phyloP scores from a whole-genome alignment of 1,139 yeast species.

The Eremothecium cymbalariae region DNA sequence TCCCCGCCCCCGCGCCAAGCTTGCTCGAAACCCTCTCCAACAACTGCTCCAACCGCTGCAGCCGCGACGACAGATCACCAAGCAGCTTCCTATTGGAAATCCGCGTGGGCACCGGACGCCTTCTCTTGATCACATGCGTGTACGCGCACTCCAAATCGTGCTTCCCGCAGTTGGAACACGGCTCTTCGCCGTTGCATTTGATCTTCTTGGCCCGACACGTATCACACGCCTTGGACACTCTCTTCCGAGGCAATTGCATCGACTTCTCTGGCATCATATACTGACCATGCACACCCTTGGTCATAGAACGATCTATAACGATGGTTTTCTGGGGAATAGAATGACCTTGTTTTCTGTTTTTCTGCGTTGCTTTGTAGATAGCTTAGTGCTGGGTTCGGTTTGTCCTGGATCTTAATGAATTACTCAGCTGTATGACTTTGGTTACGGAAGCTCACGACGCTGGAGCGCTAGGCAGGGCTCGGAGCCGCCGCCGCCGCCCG shows the following conservation, averaged over 20 bases:
- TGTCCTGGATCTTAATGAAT: too few species aligned
- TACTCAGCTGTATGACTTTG: too few species aligned
- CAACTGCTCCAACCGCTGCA: conserved; percentile 7
- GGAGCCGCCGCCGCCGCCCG: too few species aligned
- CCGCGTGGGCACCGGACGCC: conserved; percentile 8
- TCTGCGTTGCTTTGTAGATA: too few species aligned
- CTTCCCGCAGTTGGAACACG: conserved; percentile 30
- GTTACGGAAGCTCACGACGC: too few species aligned
- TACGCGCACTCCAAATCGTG: conserved; percentile 27
- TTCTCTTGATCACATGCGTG: conserved; percentile 8
- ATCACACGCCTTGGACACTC: conserved; percentile 48
- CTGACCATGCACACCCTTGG: too few species aligned
- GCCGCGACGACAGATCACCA: conserved; percentile 8
- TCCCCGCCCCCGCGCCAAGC: neutral
- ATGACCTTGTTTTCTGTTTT: too few species aligned
- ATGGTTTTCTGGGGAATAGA: too few species aligned
- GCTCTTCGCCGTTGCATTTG: conserved; percentile 48
- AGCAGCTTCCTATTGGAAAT: conserved; percentile 10
- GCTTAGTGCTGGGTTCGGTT: too few species aligned
- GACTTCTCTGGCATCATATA: too few species aligned
- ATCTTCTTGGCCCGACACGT: conserved; percentile 54
- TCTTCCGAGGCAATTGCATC: conserved; percentile 14
- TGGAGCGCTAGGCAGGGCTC: too few species aligned
- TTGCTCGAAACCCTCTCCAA: conserved; percentile 3
- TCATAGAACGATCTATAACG: too few species aligned